Percentiles rank a stretch among this genome's conserved stretches.
Evolutionary conservation across 768 basidiomycete genomes (phyloP).

Genomic region (Suillus alpinus): DNA sequence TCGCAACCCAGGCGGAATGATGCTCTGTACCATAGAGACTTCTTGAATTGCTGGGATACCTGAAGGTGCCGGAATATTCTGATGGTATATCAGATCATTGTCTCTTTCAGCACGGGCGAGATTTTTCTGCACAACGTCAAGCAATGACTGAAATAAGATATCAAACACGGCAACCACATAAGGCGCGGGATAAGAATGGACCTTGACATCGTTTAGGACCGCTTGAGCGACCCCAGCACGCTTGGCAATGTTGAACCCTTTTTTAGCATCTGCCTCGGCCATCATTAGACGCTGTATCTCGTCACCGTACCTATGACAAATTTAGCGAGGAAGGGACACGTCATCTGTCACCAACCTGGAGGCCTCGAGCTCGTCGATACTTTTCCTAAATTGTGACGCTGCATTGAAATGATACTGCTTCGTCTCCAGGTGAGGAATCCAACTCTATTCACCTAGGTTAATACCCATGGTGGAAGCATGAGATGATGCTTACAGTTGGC

Average conservation of each 20-base stretch:
- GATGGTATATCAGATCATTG: constrained; percentile 94
- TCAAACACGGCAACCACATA: not conserved
- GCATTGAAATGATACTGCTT: constrained; percentile 86
- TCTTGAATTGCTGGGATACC: constrained; percentile 64
- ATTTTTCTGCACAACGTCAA: constrained; percentile 66
- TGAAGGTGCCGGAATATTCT: constrained; percentile 73
- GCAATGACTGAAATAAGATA: constrained; percentile 56
- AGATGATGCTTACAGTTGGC: constrained; percentile 46
- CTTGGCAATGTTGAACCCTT: constrained; percentile 65
- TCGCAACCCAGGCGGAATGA: constrained; percentile 50
- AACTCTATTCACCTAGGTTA: constrained; percentile 43
- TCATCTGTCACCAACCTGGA: constrained; percentile 47
- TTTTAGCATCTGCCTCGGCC: constrained; percentile 66
- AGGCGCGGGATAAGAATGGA: constrained; percentile 26
- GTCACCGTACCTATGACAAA: constrained; percentile 70
- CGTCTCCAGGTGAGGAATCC: constrained; percentile 77
- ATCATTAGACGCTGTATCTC: constrained; percentile 78
- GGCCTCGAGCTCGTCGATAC: constrained; percentile 81
- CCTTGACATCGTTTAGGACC: constrained; percentile 80
- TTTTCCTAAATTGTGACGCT: constrained; percentile 85
- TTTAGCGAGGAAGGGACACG: not conserved
- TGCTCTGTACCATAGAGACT: constrained; percentile 63
- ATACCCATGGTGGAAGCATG: not conserved
- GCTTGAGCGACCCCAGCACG: constrained; percentile 57
- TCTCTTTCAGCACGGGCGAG: constrained; percentile 77